Evolutionary conservation across 768 basidiomycete species (phyloP), one percentile per base, ranked within the genome.

Genomic region (Myochromella boudieri): DNA sequence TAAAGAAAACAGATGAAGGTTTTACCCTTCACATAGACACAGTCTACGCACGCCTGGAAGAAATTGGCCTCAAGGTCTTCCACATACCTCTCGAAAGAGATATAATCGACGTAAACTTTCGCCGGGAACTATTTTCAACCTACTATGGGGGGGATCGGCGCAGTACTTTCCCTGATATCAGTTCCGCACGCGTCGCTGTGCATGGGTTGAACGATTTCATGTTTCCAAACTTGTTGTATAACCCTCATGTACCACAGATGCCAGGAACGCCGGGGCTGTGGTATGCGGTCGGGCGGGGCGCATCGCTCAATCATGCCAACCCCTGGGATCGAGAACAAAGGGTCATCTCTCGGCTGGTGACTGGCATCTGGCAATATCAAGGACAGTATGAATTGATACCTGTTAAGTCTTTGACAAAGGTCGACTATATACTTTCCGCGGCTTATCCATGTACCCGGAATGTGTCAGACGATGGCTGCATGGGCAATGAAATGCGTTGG

Each of bases 401-500:
- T 1, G 28, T 38, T 10, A 24, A 46, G 15, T 49, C 55, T 11
- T 39, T 56, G 29, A 53, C 52, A 1, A 56, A 46, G 33, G 44
- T n/a, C n/a, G n/a, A n/a, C n/a, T n/a, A n/a, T n/a, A n/a, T n/a
- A n/a, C n/a, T n/a, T n/a, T n/a, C n/a, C n/a, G n/a, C n/a, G n/a
- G n/a, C n/a, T n/a, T n/a, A n/a, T n/a, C n/a, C n/a, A n/a, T n/a
- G n/a, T n/a, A n/a, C n/a, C n/a, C n/a, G n/a, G 32, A 33, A 14
- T 6, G 32, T 6, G 32, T n/a, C 36, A 72, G 68, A 47, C 42
- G 17, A 56, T 75, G 20, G 57, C 57, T 1, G 66, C 69, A 1
- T 71, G 67, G 66, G 66, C 63, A 0, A 61, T 72, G 66, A 67
- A 72, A 46, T 74, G 72, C 40, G 58, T 72, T 14, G 69, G 61